phyloP scores from a whole-genome alignment of 2,329 filamentous ascomycete species.

The Botryotinia narcissicola region DNA sequence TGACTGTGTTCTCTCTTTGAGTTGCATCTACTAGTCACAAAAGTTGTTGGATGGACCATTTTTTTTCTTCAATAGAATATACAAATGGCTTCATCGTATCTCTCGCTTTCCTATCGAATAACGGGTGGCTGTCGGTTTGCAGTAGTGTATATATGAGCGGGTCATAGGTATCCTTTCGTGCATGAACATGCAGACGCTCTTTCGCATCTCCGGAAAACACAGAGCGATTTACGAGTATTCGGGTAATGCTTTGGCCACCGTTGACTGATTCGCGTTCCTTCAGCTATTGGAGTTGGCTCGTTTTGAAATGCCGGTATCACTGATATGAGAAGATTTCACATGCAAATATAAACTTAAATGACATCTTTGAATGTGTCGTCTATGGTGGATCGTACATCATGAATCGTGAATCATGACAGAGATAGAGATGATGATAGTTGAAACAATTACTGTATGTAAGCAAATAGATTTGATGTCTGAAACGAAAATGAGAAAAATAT shows the following conservation, averaged over 20 bases:
- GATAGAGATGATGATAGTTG: slow-evolving; percentile 1
- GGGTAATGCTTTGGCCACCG: background rate
- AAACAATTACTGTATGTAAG: background rate
- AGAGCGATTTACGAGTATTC: background rate
- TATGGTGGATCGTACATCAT: background rate
- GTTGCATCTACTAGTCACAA: background rate
- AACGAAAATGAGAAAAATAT: background rate
- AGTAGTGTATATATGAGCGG: background rate
- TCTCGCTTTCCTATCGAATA: background rate
- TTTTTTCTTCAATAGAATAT: background rate
- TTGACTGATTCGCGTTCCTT: background rate
- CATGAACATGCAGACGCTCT: slow-evolving; percentile 11
- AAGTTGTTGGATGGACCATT: background rate
- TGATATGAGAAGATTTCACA: background rate
- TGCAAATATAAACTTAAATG: background rate
- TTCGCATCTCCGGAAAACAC: background rate
- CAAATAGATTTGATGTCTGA: background rate
- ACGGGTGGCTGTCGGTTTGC: background rate
- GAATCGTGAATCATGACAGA: background rate
- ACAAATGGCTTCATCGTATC: background rate
- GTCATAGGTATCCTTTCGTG: slow-evolving; percentile 7
- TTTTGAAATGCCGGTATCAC: background rate
- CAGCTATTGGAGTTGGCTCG: background rate
- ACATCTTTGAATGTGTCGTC: background rate
- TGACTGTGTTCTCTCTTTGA: background rate